Percentiles rank a stretch among this genome's conserved stretches.
phyloP scores from a whole-genome alignment of 1,284 basidiomycete genomes.

The Heliocybe sulcata region DNA sequence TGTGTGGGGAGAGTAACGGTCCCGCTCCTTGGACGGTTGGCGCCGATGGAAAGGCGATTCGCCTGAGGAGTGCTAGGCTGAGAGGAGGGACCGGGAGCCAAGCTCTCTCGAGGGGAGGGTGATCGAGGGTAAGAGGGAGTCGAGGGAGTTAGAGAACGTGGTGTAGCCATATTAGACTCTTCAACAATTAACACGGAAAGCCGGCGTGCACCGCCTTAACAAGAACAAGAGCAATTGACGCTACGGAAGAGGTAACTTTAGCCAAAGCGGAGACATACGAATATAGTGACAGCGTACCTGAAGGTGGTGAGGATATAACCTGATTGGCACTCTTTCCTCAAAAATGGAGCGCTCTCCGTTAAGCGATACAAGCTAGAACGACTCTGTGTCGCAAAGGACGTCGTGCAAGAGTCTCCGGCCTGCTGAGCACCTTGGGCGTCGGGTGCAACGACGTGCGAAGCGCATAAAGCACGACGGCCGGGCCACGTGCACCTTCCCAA shows the following conservation, averaged over 20 bases:
- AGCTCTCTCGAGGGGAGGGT: neutral
- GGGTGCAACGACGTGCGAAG: neutral
- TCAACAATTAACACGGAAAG: neutral
- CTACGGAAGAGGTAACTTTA: neutral
- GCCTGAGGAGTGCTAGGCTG: neutral
- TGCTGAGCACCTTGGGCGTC: neutral
- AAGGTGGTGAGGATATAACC: neutral
- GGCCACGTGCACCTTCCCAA: neutral
- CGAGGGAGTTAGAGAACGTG: neutral
- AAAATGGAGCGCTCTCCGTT: neutral
- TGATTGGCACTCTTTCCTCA: neutral
- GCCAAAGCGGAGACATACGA: neutral
- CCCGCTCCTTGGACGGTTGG: constrained; percentile 3
- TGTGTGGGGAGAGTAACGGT: neutral
- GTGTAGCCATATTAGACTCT: neutral
- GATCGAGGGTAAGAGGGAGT: neutral
- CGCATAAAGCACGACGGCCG: neutral
- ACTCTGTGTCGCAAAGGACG: neutral
- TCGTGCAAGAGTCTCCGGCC: neutral
- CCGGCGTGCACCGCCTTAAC: neutral
- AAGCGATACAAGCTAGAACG: neutral
- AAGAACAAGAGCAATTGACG: neutral
- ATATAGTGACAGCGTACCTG: neutral
- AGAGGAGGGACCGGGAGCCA: neutral
- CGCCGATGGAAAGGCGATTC: neutral